Evolutionary conservation across 805 yeast genomes (phyloP), one percentile per base, ranked within the genome.

Genomic region (Metschnikowia similis): DNA sequence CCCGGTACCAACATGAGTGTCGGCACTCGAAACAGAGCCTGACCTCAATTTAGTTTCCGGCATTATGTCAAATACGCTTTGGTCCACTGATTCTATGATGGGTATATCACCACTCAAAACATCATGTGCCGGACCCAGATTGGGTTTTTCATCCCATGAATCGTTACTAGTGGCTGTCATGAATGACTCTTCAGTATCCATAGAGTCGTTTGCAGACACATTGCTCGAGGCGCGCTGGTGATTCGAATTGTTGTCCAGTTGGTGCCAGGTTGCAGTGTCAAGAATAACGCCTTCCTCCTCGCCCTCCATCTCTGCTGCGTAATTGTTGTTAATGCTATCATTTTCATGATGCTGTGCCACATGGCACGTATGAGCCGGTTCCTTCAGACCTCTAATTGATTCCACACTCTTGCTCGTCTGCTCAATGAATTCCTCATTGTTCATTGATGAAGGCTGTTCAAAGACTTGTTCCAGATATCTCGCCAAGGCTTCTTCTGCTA

Each of bases 401-500:
- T n/a, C 41, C 34, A 13, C 16, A 13, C n/a, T 8, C n/a, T 40
- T 5, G 28, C 29, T 28, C 11, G n/a, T 16, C 8, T 34, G 30
- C 8, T 21, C 37, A 32, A 8, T 21, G 8, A 8, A 16, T 8
- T 38, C 41, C 16, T 21, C 21, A 13, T 17, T 4, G 8, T 37
- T 29, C 29, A 14, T 17, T 27, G 11, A 38, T 26, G 11, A 16
- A 2, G 30, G 6, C 26, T 28, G 8, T 28, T 10, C 11, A 2
- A 26, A 34, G n/a, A 11, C 45, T 14, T 32, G 36, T 17, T 31
- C 45, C 45, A 32, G 45, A 7, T 16, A 17, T 26, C n/a, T 41
- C 6, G 45, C 45, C 37, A 41, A 41, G 10, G 45, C 36, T 32
- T 41, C 45, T 21, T 32, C 37, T 21, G 37, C 37, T 21, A 41